Evolutionary conservation across 257 asterid genomes (phyloP), one percentile per base, ranked within the genome.

Genomic region (Coffea eugenioides): DNA sequence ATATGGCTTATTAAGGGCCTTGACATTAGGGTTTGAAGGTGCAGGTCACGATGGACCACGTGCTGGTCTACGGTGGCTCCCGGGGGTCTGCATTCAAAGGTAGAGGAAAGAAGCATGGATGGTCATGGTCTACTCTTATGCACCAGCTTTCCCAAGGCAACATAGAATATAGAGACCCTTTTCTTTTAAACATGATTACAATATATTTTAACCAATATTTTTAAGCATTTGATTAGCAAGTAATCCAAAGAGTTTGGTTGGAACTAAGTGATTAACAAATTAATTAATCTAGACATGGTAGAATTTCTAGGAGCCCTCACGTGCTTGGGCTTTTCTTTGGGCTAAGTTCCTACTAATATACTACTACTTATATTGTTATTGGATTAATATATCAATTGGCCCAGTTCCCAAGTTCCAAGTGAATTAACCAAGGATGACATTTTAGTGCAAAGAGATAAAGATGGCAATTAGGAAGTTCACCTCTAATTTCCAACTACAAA

Each of bases 1-100:
- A 31, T 31, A 31, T 31, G 34, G 34, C 34, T 39, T 39, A 39
- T 2, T 39, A 8, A 21, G 25, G 6, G 25, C 71, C 76, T 66
- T 70, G 67, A 41, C 27, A 78, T 74, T 27, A 68, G 82, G 80
- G 80, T 73, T 57, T 74, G 82, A 78, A 68, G 82, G 82, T 82
- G 85, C 77, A 8, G 31, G 76, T 77, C 79, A 77, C 85, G 79
- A 71, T 71, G 79, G 20, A 77, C 56, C 82, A 73, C 82, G 80
- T 78, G 80, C 34, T 14, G 43, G 70, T 75, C 54, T 71, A 45
- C 77, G 21, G 61, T 10, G 69, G 61, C 74, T 13, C 54, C 79
- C 79, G 45, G 49, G 14, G 67, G 69, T 78, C 66, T 48, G 76
- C 78, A 72, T 72, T 43, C 41, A 54, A 54, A 18, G 5, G 34